Percentiles rank a stretch among this genome's conserved stretches.
phyloP scores from a whole-genome alignment of 208 protist species.

The Leishmania braziliensis region DNA sequence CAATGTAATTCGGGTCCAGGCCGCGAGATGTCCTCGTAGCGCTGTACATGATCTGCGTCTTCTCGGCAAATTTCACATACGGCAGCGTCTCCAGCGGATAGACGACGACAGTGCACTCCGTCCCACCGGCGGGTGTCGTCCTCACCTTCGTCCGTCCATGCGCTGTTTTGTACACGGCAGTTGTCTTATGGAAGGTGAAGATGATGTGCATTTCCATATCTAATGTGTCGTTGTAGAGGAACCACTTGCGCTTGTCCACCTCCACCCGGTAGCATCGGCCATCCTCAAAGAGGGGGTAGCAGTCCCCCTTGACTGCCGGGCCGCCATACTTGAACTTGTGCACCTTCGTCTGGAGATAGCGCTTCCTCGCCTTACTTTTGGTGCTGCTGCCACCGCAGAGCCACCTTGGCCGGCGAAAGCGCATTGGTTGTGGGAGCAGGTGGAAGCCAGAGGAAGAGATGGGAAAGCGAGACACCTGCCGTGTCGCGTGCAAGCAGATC shows the following conservation, averaged over 20 bases:
- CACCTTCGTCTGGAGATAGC: slow-evolving; percentile 19
- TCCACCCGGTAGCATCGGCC: slow-evolving; percentile 62
- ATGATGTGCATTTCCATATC: slow-evolving; percentile 64
- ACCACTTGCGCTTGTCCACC: slow-evolving; percentile 37
- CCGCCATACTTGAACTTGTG: slow-evolving; percentile 34
- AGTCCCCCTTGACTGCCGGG: slow-evolving; percentile 25
- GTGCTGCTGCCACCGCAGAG: not conserved
- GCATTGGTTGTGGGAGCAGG: not conserved
- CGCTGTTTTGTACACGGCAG: slow-evolving; percentile 21
- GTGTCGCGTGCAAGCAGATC: too few relatives aligned
- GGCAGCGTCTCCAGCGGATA: slow-evolving; percentile 64
- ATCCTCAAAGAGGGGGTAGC: slow-evolving; percentile 44
- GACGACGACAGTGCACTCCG: slow-evolving; percentile 34
- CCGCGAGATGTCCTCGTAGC: slow-evolving; percentile 11
- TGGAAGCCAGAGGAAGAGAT: not conserved
- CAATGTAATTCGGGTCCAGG: slow-evolving; percentile 30
- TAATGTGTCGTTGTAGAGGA: slow-evolving; percentile 73
- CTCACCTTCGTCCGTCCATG: slow-evolving; percentile 31
- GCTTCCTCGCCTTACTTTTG: slow-evolving; percentile 17
- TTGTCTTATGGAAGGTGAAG: slow-evolving; percentile 43
- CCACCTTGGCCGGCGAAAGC: not conserved
- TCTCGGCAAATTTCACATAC: slow-evolving; percentile 33
- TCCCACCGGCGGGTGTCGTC: slow-evolving; percentile 6
- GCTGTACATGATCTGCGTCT: slow-evolving; percentile 32
- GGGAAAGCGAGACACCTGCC: not conserved